Conservation (phyloP, 352 stramenopile species). For the Phytophthora citrophthora region DNA sequence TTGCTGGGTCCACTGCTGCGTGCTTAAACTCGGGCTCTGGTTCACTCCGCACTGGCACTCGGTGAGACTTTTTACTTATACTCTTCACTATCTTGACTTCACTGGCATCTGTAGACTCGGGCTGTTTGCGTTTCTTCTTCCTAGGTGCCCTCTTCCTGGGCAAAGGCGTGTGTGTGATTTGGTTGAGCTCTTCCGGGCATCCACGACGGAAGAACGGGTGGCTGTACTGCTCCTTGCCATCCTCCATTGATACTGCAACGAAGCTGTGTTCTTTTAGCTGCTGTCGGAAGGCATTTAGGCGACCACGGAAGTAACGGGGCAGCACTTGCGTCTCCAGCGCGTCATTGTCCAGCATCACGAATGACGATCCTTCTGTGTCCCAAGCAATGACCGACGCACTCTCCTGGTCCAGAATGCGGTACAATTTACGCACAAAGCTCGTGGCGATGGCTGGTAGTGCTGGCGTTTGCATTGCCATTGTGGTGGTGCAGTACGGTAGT, state of each 20-base stretch:
- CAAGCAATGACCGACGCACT: slow-evolving; percentile 60
- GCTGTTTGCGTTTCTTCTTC: slow-evolving; percentile 36
- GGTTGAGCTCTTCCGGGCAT: slow-evolving; percentile 39
- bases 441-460: slow-evolving; percentile 56
- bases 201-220: slow-evolving; percentile 60
- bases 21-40: slow-evolving; percentile 22
- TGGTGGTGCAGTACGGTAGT: background rate
- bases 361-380: slow-evolving; percentile 57
- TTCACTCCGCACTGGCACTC: slow-evolving; percentile 12
- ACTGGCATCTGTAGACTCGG: background rate
- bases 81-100: slow-evolving; percentile 26
- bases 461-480: slow-evolving; percentile 2
- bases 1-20: slow-evolving; percentile 15
- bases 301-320: slow-evolving; percentile 71
- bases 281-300: slow-evolving; percentile 68
- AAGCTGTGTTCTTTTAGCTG: slow-evolving; percentile 79
- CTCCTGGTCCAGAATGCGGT: slow-evolving; percentile 75
- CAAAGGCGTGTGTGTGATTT: slow-evolving; percentile 48
- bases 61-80: slow-evolving; percentile 14
- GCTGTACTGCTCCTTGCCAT: slow-evolving; percentile 41
- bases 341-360: slow-evolving; percentile 59
- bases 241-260: background rate
- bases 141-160: slow-evolving; percentile 40
- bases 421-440: slow-evolving; percentile 78
- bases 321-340: slow-evolving; percentile 56